These are phyloP conservation scores for Laburnicola sp. DNA, from an alignment of 2,329 filamentous ascomycete species.

Conservation along the genomic window DNA sequence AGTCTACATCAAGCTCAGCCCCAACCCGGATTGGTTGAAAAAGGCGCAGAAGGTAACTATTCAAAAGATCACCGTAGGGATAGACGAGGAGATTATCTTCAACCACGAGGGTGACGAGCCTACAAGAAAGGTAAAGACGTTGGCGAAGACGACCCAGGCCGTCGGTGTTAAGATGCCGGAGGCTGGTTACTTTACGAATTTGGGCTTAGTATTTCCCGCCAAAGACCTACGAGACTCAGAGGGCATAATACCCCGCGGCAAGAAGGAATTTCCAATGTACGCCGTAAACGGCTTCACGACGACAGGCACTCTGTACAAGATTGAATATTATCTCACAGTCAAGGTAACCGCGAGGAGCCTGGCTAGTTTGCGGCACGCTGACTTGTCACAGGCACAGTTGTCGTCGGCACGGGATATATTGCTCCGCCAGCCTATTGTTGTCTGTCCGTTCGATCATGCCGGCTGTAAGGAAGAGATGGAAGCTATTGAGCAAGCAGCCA, in stretches of 20 bases:
- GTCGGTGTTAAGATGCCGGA: conserved; percentile 87
- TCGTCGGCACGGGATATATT: conserved; percentile 85
- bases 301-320: conserved; percentile 91
- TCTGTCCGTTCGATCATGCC: conserved; percentile 92
- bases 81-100: conserved; percentile 98
- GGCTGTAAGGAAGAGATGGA: conserved; percentile 99
- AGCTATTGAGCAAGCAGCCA: conserved; percentile 92
- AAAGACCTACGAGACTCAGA: conserved; percentile 86
- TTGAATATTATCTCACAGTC: conserved; percentile 93
- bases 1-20: conserved; percentile 91
- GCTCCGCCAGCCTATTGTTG: conserved; percentile 89
- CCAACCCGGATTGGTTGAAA: conserved; percentile 86
- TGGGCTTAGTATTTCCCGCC: conserved; percentile 86
- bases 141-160: conserved; percentile 79
- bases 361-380: conserved; percentile 8
- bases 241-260: conserved; percentile 82
- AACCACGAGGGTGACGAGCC: conserved; percentile 97
- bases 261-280: conserved; percentile 86
- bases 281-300: conserved; percentile 90
- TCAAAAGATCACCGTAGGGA: conserved; percentile 87
- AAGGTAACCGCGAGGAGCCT: conserved; percentile 65
- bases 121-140: conserved; percentile 81
- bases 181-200: conserved; percentile 87
- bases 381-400: conserved; percentile 72
- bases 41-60: conserved; percentile 93